A percentile compares a stretch with the other conserved stretches of the same genome.
Evolutionary conservation across 257 asterid genomes (phyloP).

Genomic region (Gentiana dahurica): DNA sequence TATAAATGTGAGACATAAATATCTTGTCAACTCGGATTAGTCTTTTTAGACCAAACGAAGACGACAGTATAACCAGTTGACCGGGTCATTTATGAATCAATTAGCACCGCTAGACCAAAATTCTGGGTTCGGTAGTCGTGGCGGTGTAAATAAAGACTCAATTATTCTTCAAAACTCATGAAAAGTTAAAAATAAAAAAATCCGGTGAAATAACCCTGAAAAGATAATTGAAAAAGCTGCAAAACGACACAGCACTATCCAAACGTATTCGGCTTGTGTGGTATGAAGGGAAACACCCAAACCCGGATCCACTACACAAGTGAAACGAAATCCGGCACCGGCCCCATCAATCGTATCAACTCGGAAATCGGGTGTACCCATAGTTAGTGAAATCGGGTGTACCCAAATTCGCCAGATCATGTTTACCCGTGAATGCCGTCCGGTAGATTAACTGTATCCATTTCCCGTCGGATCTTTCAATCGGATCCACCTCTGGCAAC

Average conservation of each 20-base stretch:
- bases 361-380: conserved; percentile 12
- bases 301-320: conserved; percentile 6
- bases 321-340: conserved; percentile 22
- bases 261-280: conserved; percentile 5
- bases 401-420: conserved; percentile 1
- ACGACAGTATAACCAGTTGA: too few species aligned
- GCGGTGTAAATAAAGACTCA: too few species aligned
- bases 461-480: conserved; percentile 50
- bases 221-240: neutral
- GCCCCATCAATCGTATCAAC: neutral
- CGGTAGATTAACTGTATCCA: conserved; percentile 45
- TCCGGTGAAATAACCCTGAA: neutral
- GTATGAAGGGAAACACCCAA: conserved; percentile 9
- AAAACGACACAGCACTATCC: conserved; percentile 5
- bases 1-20: too few species aligned
- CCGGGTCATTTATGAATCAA: too few species aligned
- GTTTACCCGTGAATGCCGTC: conserved; percentile 5
- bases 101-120: too few species aligned
- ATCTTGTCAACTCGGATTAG: too few species aligned
- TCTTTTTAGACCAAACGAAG: too few species aligned
- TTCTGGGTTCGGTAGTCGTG: too few species aligned
- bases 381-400: conserved; percentile 13
- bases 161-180: too few species aligned
- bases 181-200: neutral
- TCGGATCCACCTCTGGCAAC: conserved; percentile 28